Conservation (phyloP, 176 grass and related monocot genomes). For the Tillandsia fasciculata region DNA sequence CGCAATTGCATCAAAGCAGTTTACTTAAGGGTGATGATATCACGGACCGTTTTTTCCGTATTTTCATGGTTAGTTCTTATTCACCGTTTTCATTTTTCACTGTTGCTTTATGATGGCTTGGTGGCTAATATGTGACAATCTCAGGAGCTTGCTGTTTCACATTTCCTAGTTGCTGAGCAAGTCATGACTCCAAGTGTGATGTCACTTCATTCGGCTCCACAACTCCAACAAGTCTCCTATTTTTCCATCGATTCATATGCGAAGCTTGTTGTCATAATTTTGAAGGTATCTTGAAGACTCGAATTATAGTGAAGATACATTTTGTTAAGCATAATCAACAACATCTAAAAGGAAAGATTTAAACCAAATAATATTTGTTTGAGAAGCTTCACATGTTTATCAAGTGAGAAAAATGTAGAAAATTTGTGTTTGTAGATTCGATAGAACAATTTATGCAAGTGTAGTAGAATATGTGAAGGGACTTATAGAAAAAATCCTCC, state of each 20-base stretch:
- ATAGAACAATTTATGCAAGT: too few relatives aligned
- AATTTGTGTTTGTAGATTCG: too few relatives aligned
- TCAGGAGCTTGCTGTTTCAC: slow-evolving; percentile 66
- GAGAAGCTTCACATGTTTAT: too few relatives aligned
- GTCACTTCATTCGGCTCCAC: slow-evolving; percentile 35
- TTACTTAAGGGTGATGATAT: slow-evolving; percentile 87
- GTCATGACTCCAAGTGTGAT: slow-evolving; percentile 28
- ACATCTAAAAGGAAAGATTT: too few relatives aligned
- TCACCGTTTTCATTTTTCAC: background rate
- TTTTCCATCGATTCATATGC: slow-evolving; percentile 83
- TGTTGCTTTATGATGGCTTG: background rate
- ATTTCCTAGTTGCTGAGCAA: slow-evolving; percentile 59
- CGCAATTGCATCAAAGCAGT: slow-evolving; percentile 66
- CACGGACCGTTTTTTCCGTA: slow-evolving; percentile 71
- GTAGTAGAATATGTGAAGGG: too few relatives aligned
- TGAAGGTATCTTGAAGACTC: slow-evolving; percentile 52
- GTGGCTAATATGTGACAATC: slow-evolving; percentile 21
- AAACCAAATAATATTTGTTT: too few relatives aligned
- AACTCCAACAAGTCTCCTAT: slow-evolving; percentile 57
- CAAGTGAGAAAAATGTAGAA: too few relatives aligned
- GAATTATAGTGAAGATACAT: too few relatives aligned
- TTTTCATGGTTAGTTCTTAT: slow-evolving; percentile 41
- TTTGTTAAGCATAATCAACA: too few relatives aligned
- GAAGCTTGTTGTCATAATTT: slow-evolving; percentile 58
- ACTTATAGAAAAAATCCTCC: too few relatives aligned